Evolutionary conservation across 176 grass and related monocot genomes (phyloP).

Genomic region (Typha latifolia): DNA sequence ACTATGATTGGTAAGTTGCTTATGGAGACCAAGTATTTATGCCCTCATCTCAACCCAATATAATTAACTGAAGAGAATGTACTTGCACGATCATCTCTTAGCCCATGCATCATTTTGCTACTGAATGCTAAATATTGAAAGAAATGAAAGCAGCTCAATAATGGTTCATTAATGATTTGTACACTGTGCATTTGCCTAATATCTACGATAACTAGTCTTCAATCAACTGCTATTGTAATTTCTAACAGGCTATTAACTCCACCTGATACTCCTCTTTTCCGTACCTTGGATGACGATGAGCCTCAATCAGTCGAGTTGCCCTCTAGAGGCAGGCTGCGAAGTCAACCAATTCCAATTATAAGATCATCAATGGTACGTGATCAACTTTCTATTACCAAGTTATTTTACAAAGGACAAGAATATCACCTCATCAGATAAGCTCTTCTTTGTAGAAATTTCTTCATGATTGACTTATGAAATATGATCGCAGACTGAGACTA

Average conservation of each 20-base stretch:
- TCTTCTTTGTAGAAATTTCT: background rate
- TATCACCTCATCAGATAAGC: background rate
- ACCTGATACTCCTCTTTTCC: constrained; percentile 85
- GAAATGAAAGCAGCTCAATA: too few species aligned
- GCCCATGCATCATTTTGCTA: too few species aligned
- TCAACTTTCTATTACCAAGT: background rate
- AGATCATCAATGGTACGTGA: constrained; percentile 54
- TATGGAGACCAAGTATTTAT: too few species aligned
- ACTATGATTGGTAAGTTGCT: constrained; percentile 80
- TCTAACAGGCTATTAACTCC: constrained; percentile 80
- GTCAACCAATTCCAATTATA: constrained; percentile 49
- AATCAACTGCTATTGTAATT: background rate
- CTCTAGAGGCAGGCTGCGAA: constrained; percentile 62
- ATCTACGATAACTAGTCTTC: too few species aligned
- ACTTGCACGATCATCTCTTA: too few species aligned
- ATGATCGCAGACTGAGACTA: constrained; percentile 41
- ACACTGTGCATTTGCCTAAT: too few species aligned
- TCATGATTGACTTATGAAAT: background rate
- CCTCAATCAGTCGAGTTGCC: constrained; percentile 24
- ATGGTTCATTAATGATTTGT: too few species aligned
- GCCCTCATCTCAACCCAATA: too few species aligned
- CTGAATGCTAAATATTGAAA: too few species aligned
- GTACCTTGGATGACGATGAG: constrained; percentile 69
- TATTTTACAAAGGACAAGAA: background rate
- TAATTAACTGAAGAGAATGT: too few species aligned